Evolutionary conservation across 2,329 filamentous ascomycete genomes (phyloP), one percentile per base, ranked within the genome.

Genomic region (Epichloe uncinata): DNA sequence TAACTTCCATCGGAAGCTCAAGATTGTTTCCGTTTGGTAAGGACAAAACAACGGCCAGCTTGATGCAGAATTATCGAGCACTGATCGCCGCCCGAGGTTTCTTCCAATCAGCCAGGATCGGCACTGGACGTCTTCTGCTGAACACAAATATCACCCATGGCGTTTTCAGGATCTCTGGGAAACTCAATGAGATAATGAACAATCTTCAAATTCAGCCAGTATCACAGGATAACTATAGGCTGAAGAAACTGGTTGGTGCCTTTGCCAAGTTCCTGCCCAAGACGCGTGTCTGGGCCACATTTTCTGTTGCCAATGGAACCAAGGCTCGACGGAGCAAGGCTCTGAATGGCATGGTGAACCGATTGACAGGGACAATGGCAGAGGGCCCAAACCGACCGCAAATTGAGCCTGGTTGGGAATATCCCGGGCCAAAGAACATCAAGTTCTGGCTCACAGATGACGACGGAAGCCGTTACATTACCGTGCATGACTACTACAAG

Each of bases 71-170:
- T 0, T 57, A 57, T 0, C 62, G 62, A 11, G 57, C 63, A 7
- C 63, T 74, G 18, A 42, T 64, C 7, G 68, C 74, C 33, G 62
- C 73, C 1, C 71, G 76, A 15, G 77, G 77, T 1, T 79, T 74
- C 55, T 78, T 78, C 50, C 73, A 77, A 57, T 78, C 75, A 34
- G 68, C 73, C 3, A 73, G 76, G 5, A 64, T 75, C 0, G 72
- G 72, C 0, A 80, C 77, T 0, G 75, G 74, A 2, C 67, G 74
- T 0, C 56, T 80, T 1, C 66, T 81, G 0, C 62, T 80, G 26
- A 81, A 81, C 53, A 66, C 68, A 44, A 79, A 81, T 50, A 71
- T 78, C 9, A 73, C 73, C 0, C 72, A 78, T 53, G 73, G 71
- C 3, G 68, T 78, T 16, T 80, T 80, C 60, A 72, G 69, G 11